These are phyloP conservation scores for Pichia gijzeniarum DNA, from an alignment of 805 yeast genomes.

Conservation along the genomic window DNA sequence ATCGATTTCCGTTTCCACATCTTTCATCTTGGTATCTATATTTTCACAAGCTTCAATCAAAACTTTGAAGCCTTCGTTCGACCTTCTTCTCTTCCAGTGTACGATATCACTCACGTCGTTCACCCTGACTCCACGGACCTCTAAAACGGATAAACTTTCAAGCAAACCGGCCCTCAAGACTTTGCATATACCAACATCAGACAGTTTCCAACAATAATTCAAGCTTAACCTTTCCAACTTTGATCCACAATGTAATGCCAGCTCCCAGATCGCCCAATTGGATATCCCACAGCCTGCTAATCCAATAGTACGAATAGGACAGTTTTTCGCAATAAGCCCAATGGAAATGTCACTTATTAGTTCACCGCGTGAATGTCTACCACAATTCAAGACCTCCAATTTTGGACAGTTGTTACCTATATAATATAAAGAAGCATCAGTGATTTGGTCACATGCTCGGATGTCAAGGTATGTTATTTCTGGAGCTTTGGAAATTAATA, in stretches of 20 bases:
- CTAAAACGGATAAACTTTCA: constrained; percentile 63
- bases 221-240: constrained; percentile 61
- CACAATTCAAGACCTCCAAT: constrained; percentile 62
- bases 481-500: constrained; percentile 50
- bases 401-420: constrained; percentile 54
- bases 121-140: constrained; percentile 60
- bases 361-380: constrained; percentile 66
- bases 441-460: constrained; percentile 73
- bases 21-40: constrained; percentile 50
- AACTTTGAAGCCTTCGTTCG: constrained; percentile 36
- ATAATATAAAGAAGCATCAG: constrained; percentile 70
- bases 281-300: constrained; percentile 82
- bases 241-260: constrained; percentile 45
- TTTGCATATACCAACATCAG: constrained; percentile 26
- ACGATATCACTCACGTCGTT: constrained; percentile 59
- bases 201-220: constrained; percentile 54
- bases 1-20: constrained; percentile 56
- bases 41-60: constrained; percentile 76
- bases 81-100: constrained; percentile 53
- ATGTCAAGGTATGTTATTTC: constrained; percentile 61
- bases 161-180: constrained; percentile 42
- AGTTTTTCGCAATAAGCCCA: constrained; percentile 47
- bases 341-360: constrained; percentile 67
- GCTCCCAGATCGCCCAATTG: constrained; percentile 75
- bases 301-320: constrained; percentile 65